Conservation (phyloP, 1,139 yeast species). For the Tardiomyces digboiensis region DNA sequence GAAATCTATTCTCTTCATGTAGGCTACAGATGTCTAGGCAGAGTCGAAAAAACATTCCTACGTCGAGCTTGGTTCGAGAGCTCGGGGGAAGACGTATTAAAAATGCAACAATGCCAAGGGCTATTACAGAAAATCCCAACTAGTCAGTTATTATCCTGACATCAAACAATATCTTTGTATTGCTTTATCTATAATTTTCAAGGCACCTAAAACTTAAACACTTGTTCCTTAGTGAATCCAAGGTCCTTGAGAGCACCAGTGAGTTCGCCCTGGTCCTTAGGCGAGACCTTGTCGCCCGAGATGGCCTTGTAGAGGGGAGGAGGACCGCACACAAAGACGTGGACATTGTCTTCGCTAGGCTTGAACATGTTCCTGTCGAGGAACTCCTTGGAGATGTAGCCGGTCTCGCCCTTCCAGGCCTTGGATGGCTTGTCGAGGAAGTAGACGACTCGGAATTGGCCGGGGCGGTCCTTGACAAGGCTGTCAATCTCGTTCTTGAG, state of each 20-base stretch:
- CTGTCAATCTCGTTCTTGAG: constrained; percentile 66
- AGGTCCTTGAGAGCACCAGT: constrained; percentile 80
- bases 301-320: constrained; percentile 77
- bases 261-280: constrained; percentile 92
- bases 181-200: no score
- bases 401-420: constrained; percentile 73
- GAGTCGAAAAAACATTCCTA: no score
- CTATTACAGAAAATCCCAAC: no score
- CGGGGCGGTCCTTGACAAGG: constrained; percentile 44
- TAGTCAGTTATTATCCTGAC: no score
- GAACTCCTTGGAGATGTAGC: constrained; percentile 74
- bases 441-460: constrained; percentile 64
- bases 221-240: constrained; percentile 82
- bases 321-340: constrained; percentile 88
- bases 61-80: no score
- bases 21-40: no score
- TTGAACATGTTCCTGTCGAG: constrained; percentile 50
- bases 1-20: no score
- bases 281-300: constrained; percentile 80
- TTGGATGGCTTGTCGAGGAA: constrained; percentile 69
- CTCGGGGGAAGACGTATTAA: no score
- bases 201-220: constrained; percentile 62
- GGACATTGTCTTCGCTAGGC: constrained; percentile 51
- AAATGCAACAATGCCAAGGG: no score
- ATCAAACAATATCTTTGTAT: no score